Evolutionary conservation across 495 filamentous ascomycete genomes (phyloP).

Genomic region (Daldinia caldariorum): DNA sequence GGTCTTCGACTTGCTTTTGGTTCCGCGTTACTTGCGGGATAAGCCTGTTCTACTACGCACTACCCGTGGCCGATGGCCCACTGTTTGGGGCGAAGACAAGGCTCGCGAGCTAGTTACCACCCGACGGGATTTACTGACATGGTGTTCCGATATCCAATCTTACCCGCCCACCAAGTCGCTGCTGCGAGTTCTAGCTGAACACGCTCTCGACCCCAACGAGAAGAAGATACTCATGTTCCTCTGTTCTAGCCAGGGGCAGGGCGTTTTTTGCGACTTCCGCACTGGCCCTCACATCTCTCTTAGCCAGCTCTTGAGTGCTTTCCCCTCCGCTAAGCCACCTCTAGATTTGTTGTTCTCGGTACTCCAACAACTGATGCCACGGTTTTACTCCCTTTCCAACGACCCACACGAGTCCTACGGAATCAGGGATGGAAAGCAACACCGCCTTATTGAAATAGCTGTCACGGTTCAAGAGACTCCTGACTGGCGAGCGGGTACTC

Average conservation of each 20-base stretch:
- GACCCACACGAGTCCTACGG: conserved; percentile 87
- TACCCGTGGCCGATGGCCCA: conserved; percentile 87
- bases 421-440: conserved; percentile 71
- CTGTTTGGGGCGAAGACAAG: conserved; percentile 95
- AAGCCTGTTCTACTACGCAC: conserved; percentile 82
- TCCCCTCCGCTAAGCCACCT: conserved; percentile 89
- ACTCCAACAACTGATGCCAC: conserved; percentile 89
- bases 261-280: conserved; percentile 92
- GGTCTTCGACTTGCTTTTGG: conserved; percentile 78
- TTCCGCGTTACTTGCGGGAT: conserved; percentile 81
- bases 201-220: conserved; percentile 80
- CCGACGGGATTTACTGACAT: conserved; percentile 87
- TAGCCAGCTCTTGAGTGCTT: conserved; percentile 86
- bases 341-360: conserved; percentile 81
- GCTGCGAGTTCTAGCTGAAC: conserved; percentile 85
- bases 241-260: conserved; percentile 89
- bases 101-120: conserved; percentile 86
- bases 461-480: conserved; percentile 89
- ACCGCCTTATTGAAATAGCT: conserved; percentile 90
- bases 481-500: conserved; percentile 76
- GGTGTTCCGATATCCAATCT: conserved; percentile 94
- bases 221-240: conserved; percentile 88
- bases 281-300: conserved; percentile 87
- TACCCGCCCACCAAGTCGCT: conserved; percentile 90
- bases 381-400: conserved; percentile 97